Base-by-base conservation (phyloP, 257 asterid species). In the Solanum piurae region DNA sequence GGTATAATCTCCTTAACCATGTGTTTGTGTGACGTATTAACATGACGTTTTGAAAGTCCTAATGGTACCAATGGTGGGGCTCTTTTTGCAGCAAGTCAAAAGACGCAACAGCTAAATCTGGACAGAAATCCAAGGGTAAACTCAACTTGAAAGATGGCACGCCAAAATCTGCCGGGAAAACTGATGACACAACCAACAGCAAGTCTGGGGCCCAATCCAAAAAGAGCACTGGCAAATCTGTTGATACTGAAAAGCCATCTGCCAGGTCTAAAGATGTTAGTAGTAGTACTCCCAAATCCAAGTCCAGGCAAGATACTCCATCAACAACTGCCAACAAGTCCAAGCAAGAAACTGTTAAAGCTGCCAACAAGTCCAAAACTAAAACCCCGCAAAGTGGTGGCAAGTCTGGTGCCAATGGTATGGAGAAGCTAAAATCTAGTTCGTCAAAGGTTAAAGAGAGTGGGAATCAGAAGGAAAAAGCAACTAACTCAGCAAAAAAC, bases 381-480 rank as follows among this genome's bases (percentile, higher is more conserved):
- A 94, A 89, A 88, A 87, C 92, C 62, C 87, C 91, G 37, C 93
- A 86, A 76, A 89, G 91, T 85, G 93, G 92, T 34, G 89, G 87
- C 86, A 84, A 91, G 38, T 75, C 73, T 23, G 75, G 91, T 88
- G 90, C 89, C 36, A 89, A 91, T 89, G 94, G 91, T 83, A 16
- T 8, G 86, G 89, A 86, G 64, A 88, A 88, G 91, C 34, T 89
- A 27, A 94, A 94, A 88, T 87, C 94, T 66, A 89, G 93, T 86
- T 87, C 91, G 49, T 89, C 98, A 16, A 94, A 93, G 94, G 91
- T 84, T 87, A 95, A 93, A 89, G 95, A 91, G 84, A 42, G 92
- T 80, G 94, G 88, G 16, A 88, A 25, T 55, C 44, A 42, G 77
- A 92, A 91, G 93, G 98, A 90, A 66, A 93, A 91, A 87, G 40